Evolutionary conservation across 768 basidiomycete species (phyloP), one percentile per base, ranked within the genome.

Genomic region (Nidularia pulvinata): DNA sequence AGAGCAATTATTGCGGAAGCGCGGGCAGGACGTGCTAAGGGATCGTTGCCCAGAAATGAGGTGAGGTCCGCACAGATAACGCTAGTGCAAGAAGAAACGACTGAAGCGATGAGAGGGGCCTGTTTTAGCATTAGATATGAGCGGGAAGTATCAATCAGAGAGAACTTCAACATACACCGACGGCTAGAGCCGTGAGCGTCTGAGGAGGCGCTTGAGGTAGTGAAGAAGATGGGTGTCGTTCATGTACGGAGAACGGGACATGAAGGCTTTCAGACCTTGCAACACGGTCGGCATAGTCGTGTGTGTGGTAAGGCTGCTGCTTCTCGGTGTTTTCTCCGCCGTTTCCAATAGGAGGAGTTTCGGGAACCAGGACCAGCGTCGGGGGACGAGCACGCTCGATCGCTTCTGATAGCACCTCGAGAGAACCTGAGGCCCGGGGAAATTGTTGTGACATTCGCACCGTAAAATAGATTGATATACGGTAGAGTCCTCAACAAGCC

Each of bases 91-190:
- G 54, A 51, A 5, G 42, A 34, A 22, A 55, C 54, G 11, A 55
- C 54, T 14, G 54, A 55, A 14, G 54, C 49, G 49, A 55, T 55
- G 33, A 55, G 54, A 30, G 54, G 54, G 14, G 54, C 49, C 54
- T 55, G 30, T 32, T 42, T 6, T 7, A 30, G 37, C 4, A 16
- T 4, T 11, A 25, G 25, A 25, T 25, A 25, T 25, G 25, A 25
- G 25, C 25, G 25, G 25, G 25, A 25, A 25, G 25, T 25, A 25
- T 25, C 25, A 25, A 25, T 25, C 25, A 25, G 37, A 11, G 16
- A 11, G 16, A 42, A 42, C 16, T 42, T 42, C 16, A 42, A 42
- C 37, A 4, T 16, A 42, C 37, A 42, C 37, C 37, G 16, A 42
- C 37, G 37, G 37, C 37, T 16, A 42, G 16, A 16, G 37, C 37